Evolutionary conservation across 805 yeast species (phyloP).

Genomic region (Candida krabiensis): DNA sequence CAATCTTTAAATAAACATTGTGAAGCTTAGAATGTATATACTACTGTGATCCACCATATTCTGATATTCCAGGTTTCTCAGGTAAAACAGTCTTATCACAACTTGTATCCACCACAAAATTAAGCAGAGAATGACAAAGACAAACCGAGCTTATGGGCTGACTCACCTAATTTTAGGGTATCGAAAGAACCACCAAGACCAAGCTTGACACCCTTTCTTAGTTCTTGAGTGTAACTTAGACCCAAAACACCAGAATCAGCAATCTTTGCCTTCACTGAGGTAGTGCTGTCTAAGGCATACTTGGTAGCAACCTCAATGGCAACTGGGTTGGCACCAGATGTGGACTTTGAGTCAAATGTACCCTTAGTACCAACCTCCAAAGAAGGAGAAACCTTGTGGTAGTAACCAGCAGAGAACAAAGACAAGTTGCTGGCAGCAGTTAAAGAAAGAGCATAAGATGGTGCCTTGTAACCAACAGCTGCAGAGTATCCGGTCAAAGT

Average conservation of each 20-base stretch:
- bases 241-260: conserved; percentile 96
- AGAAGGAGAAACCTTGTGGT: conserved; percentile 87
- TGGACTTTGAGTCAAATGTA: conserved; percentile 80
- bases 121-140: conserved; percentile 92
- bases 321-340: conserved; percentile 75
- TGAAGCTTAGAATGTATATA: too few species aligned
- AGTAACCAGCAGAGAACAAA: conserved; percentile 92
- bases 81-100: too few species aligned
- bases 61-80: too few species aligned
- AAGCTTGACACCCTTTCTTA: conserved; percentile 94
- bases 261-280: conserved; percentile 95
- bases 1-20: too few species aligned
- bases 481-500: conserved; percentile 91
- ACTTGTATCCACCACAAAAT: conserved; percentile 14
- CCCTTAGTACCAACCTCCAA: conserved; percentile 99
- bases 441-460: conserved; percentile 82
- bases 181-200: conserved; percentile 98
- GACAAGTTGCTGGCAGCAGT: conserved; percentile 84
- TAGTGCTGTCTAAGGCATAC: conserved; percentile 82
- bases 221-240: conserved; percentile 88
- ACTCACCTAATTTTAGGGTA: conserved; percentile 91
- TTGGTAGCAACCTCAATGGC: conserved; percentile 95
- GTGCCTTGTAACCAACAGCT: conserved; percentile 89
- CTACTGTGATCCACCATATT: too few species aligned
- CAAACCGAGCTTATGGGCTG: conserved; percentile 97